Percentiles rank a stretch among this genome's conserved stretches.
phyloP scores from a whole-genome alignment of 495 filamentous ascomycete genomes.

The Trichoderma asperelloides region DNA sequence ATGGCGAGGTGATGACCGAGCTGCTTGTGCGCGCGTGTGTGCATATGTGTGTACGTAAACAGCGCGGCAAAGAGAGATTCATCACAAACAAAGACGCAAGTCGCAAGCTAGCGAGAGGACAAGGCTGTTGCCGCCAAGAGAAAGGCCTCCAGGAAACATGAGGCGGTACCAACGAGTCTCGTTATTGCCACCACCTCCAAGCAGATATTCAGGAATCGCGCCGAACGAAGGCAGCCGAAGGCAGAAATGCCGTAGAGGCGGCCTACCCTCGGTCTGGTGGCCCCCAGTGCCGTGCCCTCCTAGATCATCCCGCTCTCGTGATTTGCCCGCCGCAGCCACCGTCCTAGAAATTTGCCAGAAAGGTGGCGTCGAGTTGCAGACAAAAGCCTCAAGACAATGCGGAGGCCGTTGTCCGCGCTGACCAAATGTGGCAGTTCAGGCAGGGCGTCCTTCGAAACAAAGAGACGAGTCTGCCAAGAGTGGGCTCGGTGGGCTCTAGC shows the following conservation, averaged over 20 bases:
- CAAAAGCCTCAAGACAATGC: not conserved
- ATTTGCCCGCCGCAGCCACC: constrained; percentile 2
- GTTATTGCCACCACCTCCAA: not conserved
- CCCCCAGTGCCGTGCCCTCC: not conserved
- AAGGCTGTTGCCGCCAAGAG: not conserved
- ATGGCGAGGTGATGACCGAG: not conserved
- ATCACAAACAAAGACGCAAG: not conserved
- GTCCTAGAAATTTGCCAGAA: not conserved
- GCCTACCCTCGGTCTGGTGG: not conserved
- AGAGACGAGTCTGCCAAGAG: not conserved
- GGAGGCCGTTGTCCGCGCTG: not conserved
- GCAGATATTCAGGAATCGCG: not conserved
- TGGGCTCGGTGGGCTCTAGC: constrained; percentile 6
- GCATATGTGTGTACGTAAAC: not conserved
- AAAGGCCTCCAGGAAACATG: not conserved
- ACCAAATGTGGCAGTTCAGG: not conserved
- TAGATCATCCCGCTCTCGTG: constrained; percentile 2
- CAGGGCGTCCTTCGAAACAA: not conserved
- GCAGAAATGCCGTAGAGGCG: not conserved
- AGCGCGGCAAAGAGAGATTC: not conserved
- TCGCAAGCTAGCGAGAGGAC: not conserved
- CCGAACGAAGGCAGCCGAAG: not conserved
- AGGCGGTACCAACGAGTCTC: not conserved
- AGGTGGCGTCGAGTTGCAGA: not conserved
- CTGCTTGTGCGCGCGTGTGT: not conserved